Evolutionary conservation across 805 yeast genomes (phyloP).

Genomic region (Priceomyces fermenticarens): DNA sequence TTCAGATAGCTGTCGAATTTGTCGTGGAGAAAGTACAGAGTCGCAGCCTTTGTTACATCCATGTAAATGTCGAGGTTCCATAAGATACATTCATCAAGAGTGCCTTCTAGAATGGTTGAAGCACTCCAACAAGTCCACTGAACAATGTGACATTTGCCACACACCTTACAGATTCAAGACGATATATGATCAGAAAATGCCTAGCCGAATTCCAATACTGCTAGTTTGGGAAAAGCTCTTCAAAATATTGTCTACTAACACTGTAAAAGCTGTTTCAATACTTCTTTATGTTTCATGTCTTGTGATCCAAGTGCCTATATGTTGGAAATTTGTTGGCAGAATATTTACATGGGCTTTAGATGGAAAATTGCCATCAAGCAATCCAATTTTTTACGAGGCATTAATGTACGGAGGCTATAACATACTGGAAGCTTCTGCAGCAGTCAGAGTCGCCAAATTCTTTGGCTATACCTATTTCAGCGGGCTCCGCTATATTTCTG

Average conservation of each 20-base stretch:
- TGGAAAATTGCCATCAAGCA: slow-evolving; percentile 41
- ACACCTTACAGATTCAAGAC: slow-evolving; percentile 67
- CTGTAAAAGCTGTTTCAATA: slow-evolving; percentile 19
- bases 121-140: slow-evolving; percentile 57
- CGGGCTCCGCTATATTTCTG: slow-evolving; percentile 38
- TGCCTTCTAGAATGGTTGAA: slow-evolving; percentile 86
- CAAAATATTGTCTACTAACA: slow-evolving; percentile 10
- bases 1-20: slow-evolving; percentile 75
- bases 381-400: slow-evolving; percentile 26
- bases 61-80: slow-evolving; percentile 91
- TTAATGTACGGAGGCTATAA: slow-evolving; percentile 38
- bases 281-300: slow-evolving; percentile 41
- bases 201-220: slow-evolving; percentile 54
- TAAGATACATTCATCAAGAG: slow-evolving; percentile 88
- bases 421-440: slow-evolving; percentile 9
- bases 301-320: slow-evolving; percentile 53
- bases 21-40: slow-evolving; percentile 84
- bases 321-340: slow-evolving; percentile 55
- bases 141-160: slow-evolving; percentile 85
- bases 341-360: slow-evolving; percentile 56
- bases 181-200: slow-evolving; percentile 63
- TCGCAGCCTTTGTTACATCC: slow-evolving; percentile 86
- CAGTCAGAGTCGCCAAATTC: slow-evolving; percentile 20
- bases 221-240: slow-evolving; percentile 43
- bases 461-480: slow-evolving; percentile 31